Conservation (phyloP, 2,329 filamentous ascomycete species). For the Colletotrichum lentis region DNA sequence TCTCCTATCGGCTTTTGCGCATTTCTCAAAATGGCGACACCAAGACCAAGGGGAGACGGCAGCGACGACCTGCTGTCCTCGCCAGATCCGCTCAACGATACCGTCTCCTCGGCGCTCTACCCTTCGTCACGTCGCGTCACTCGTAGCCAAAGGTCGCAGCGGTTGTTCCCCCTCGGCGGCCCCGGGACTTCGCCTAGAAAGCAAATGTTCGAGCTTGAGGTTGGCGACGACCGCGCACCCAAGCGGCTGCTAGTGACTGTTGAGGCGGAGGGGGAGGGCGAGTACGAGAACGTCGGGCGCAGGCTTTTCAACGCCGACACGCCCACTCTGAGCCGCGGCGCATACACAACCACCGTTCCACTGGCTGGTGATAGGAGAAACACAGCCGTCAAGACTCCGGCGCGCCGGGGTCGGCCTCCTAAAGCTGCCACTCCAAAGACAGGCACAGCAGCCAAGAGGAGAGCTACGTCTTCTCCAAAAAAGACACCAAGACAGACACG, state of each 20-base stretch:
- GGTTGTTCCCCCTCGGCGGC: slow-evolving; percentile 48
- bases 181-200: slow-evolving; percentile 58
- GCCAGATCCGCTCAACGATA: slow-evolving; percentile 59
- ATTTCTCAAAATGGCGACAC: slow-evolving; percentile 47
- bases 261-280: slow-evolving; percentile 56
- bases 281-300: slow-evolving; percentile 44
- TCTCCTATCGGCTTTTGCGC: slow-evolving; percentile 3
- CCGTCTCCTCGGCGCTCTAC: slow-evolving; percentile 45
- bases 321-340: slow-evolving; percentile 50
- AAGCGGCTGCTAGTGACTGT: slow-evolving; percentile 65
- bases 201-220: slow-evolving; percentile 65
- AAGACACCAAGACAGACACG: slow-evolving; percentile 48
- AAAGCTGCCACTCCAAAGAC: slow-evolving; percentile 62
- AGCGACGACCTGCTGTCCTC: slow-evolving; percentile 58
- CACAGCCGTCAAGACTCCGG: slow-evolving; percentile 50
- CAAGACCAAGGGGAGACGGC: slow-evolving; percentile 33
- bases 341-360: slow-evolving; percentile 61
- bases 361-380: slow-evolving; percentile 56
- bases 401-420: slow-evolving; percentile 56
- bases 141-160: slow-evolving; percentile 53
- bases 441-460: slow-evolving; percentile 53
- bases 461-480: slow-evolving; percentile 54
- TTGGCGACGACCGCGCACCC: slow-evolving; percentile 59
- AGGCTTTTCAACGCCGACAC: slow-evolving; percentile 57
- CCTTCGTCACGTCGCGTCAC: slow-evolving; percentile 50